A percentile compares a stretch with the other conserved stretches of the same genome.
Evolutionary conservation across 257 asterid species (phyloP).

Genomic region (Sherardia arvensis): DNA sequence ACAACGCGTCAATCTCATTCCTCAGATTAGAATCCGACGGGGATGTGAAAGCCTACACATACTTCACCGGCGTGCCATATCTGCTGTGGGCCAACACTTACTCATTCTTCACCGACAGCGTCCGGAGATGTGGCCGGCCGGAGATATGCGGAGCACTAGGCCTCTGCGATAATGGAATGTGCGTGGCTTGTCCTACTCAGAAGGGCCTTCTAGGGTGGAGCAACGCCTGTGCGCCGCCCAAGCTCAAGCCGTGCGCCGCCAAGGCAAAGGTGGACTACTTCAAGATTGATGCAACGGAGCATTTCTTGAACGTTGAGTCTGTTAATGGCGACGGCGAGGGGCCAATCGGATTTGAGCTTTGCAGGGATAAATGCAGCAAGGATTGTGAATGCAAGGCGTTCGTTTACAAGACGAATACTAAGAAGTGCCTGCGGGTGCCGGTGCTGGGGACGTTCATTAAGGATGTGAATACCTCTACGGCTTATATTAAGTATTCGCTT

Average conservation of each 20-base stretch:
- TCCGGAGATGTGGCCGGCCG: slow-evolving; percentile 15
- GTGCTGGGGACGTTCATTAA: slow-evolving; percentile 14
- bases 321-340: slow-evolving; percentile 18
- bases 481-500: slow-evolving; percentile 13
- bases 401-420: slow-evolving; percentile 13
- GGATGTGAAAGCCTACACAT: slow-evolving; percentile 14
- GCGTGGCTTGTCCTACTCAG: slow-evolving; percentile 19
- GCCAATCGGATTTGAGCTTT: slow-evolving; percentile 9
- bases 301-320: slow-evolving; percentile 9
- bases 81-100: slow-evolving; percentile 15
- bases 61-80: slow-evolving; percentile 2
- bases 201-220: slow-evolving; percentile 23
- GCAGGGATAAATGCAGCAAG: slow-evolving; percentile 14
- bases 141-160: slow-evolving; percentile 17
- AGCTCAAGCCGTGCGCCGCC: slow-evolving; percentile 13
- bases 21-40: slow-evolving; percentile 16
- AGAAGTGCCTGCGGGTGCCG: slow-evolving; percentile 11
- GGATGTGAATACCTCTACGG: slow-evolving; percentile 12
- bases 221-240: slow-evolving; percentile 15
- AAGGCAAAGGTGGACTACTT: slow-evolving; percentile 14
- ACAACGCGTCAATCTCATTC: slow-evolving; percentile 13
- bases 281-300: slow-evolving; percentile 15
- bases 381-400: slow-evolving; percentile 21
- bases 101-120: slow-evolving; percentile 12
- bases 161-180: slow-evolving; percentile 14